phyloP scores from a whole-genome alignment of 208 protist genomes.

The Leishmania gerbilli region DNA sequence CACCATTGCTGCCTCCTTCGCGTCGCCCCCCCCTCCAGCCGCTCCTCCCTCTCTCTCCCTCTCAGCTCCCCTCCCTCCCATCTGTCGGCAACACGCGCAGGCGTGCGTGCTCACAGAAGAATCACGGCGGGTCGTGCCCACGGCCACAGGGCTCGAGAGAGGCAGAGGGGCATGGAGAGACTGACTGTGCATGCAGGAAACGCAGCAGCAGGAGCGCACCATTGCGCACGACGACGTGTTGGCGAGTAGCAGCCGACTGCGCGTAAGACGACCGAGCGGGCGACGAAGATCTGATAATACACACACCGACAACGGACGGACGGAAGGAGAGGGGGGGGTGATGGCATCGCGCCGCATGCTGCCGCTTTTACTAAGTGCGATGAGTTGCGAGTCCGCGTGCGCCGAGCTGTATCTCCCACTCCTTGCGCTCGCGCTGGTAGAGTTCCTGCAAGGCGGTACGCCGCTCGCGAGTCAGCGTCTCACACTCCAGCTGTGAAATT shows the following conservation, averaged over 20 bases:
- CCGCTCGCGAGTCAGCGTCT: constrained; percentile 43
- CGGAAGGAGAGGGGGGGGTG: not conserved
- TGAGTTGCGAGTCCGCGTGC: constrained; percentile 39
- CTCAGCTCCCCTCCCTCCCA: too few relatives aligned
- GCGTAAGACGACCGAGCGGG: not conserved
- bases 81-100: not conserved
- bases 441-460: constrained; percentile 68
- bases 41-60: not conserved
- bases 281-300: not conserved
- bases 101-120: not conserved
- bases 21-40: not conserved
- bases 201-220: not conserved
- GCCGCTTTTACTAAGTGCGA: not conserved
- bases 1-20: not conserved
- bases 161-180: not conserved
- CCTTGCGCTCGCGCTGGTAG: constrained; percentile 56
- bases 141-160: not conserved
- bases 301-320: not conserved
- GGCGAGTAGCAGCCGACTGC: not conserved
- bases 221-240: not conserved
- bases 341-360: too few relatives aligned
- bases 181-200: not conserved
- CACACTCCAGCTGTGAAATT: constrained; percentile 25
- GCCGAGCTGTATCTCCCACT: constrained; percentile 64
- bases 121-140: not conserved